Evolutionary conservation across 2,329 filamentous ascomycete species (phyloP), one percentile per base, ranked within the genome.

Genomic region (Trichophyton benhamiae): DNA sequence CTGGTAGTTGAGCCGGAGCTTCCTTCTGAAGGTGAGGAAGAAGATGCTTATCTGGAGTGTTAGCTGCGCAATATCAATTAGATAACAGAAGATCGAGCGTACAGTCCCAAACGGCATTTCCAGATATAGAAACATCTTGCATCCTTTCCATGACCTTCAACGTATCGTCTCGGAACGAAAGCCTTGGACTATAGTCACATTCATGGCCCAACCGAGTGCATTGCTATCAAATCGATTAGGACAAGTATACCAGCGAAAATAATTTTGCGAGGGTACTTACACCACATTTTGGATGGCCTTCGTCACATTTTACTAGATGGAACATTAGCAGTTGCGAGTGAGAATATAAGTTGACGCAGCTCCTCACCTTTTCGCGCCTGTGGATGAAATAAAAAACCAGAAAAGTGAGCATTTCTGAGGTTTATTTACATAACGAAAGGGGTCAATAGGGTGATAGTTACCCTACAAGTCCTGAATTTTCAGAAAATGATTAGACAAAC

Each of bases 101-200:
- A 83, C 80, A 73, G 71, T 83, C 80, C 82, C 82, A 84, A 44
- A 83, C 77, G 52, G 74, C 69, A 65, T 79, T 82, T 17, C 78
- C 79, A n/a, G 72, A 69, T 3, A 74, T 79, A 38, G 75, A 78
- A 49, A 83, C 77, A 65, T 81, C 76, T 58, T 75, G 72, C 76
- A 79, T 80, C n/a, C 78, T 75, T 59, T 78, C 76, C 63, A 79
- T 75, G 38, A 80, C 75, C 59, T 79, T 75, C 38, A 72, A 70
- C n/a, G 79, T 81, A 65, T 81, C 79, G 68, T 82, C 77, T 64
- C 77, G 75, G 67, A 81, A 82, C n/a, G 77, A 74, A n/a, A 81
- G 73, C 55, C 82, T 76, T 15, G 80, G 79, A 62, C 77, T 79
- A 71, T 83, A 84, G 67, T 84, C 82, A 68, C 82, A 84, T 41